A percentile compares a stretch with the other conserved stretches of the same genome.
phyloP scores from a whole-genome alignment of 2,329 filamentous ascomycete genomes.

The Nemania sp. region DNA sequence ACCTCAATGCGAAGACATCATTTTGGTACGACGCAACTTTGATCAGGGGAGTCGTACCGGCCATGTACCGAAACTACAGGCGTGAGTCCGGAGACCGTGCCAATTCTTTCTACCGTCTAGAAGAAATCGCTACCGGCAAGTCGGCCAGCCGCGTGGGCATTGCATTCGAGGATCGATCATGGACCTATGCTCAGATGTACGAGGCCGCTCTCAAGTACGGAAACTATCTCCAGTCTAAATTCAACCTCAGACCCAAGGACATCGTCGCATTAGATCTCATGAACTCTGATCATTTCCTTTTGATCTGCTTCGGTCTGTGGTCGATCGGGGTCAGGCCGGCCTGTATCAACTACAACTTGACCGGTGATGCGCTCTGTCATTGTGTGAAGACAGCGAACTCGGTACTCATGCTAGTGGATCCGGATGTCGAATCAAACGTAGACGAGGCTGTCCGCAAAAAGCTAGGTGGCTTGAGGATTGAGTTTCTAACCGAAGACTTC shows the following conservation, averaged over 20 bases:
- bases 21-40: conserved; percentile 74
- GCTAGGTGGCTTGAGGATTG: conserved; percentile 66
- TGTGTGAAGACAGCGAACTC: conserved; percentile 77
- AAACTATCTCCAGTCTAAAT: conserved; percentile 75
- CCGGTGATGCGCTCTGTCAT: conserved; percentile 77
- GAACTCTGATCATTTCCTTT: conserved; percentile 83
- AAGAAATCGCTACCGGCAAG: conserved; percentile 69
- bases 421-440: conserved; percentile 66
- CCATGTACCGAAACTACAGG: conserved; percentile 57
- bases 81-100: conserved; percentile 70
- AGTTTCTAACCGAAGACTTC: conserved; percentile 70
- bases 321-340: conserved; percentile 84
- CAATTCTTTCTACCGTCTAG: conserved; percentile 81
- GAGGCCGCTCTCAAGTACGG: conserved; percentile 78
- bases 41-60: conserved; percentile 65
- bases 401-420: conserved; percentile 76
- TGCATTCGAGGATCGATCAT: conserved; percentile 74
- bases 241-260: conserved; percentile 75
- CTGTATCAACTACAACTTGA: conserved; percentile 89
- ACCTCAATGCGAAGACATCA: conserved; percentile 78
- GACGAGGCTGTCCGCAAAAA: conserved; percentile 67
- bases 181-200: conserved; percentile 83
- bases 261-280: conserved; percentile 85
- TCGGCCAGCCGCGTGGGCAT: conserved; percentile 69
- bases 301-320: conserved; percentile 83